Base-by-base conservation (phyloP, 2,329 filamentous ascomycete genomes). In the Thermothelomyces thermophilus region DNA sequence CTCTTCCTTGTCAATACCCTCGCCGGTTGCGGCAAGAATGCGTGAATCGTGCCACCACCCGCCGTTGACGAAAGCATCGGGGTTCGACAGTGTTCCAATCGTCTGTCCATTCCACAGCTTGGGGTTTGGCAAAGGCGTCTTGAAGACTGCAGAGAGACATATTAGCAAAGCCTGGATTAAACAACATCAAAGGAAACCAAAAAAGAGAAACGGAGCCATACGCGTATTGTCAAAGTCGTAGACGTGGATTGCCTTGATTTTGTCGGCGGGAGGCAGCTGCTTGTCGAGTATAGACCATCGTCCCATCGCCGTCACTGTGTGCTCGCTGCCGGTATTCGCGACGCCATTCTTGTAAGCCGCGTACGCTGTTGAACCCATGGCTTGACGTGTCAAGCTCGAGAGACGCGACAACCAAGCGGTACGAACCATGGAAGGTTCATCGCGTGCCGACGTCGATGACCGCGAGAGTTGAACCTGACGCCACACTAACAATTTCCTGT, bases 201-300 rank as follows among this genome's bases (percentile, higher is more conserved):
- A 35, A 14, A n/a, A 16, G 14, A 14, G 33, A 14, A 35, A 9
- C 42, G 48, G 33, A 22, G 20, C 14, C 84, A 66, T 73, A 91
- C 87, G 72, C 33, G 91, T 97, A 64, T 98, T 97, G 69, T 98
- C 93, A 67, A 97, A 98, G 68, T 98, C 93, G 71, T 97, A 97
- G 59, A 98, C 79, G 64, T 97, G 91, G 46, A 98, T 82, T 8
- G 82, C 72, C 65, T 81, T 88, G 68, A 97, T 84, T 48, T 80
- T 74, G 36, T 85, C 74, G 10, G 82, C 75, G 28, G 80, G 78
- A 7, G 89, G 87, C 30, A 93, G 73, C 53, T 84, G 77, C 63
- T 81, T 84, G 62, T 83, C 82, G 53, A 84, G 72, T 59, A 90
- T 82, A 35, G 88, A 95, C 90, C 90, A 96, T 58, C 90, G 76